Percentiles rank a stretch among this genome's conserved stretches.
Conservation (phyloP, 192 early-diverging fungal genomes). For the Coemansia sp. region DNA sequence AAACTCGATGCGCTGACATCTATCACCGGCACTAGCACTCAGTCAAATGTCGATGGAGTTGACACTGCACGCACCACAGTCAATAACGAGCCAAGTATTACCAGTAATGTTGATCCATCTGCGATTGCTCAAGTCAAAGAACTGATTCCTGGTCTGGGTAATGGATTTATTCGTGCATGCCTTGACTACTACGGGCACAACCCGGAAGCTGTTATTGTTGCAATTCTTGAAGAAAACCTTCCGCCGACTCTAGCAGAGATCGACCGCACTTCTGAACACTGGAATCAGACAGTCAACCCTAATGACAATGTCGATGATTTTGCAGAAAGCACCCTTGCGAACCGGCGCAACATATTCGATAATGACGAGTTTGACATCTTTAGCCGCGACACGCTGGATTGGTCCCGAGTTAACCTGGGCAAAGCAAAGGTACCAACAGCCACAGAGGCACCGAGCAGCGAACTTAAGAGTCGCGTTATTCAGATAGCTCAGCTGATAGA, state of each 20-base stretch:
- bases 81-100: constrained; percentile 22
- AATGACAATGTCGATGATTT: neutral
- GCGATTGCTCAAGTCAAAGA: constrained; percentile 82
- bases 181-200: constrained; percentile 65
- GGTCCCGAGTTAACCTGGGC: constrained; percentile 64
- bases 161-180: constrained; percentile 88
- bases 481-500: constrained; percentile 47
- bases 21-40: constrained; percentile 6
- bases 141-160: constrained; percentile 84
- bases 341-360: constrained; percentile 83
- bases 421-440: constrained; percentile 51
- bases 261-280: constrained; percentile 55
- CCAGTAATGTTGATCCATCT: constrained; percentile 55
- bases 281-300: constrained; percentile 5
- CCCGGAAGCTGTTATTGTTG: constrained; percentile 72
- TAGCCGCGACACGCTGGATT: constrained; percentile 59
- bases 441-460: constrained; percentile 12
- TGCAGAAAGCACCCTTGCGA: constrained; percentile 43
- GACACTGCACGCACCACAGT: constrained; percentile 3
- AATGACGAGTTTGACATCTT: constrained; percentile 94
- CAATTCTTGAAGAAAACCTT: constrained; percentile 73
- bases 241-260: constrained; percentile 64
- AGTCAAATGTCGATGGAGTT: neutral
- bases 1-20: constrained; percentile 11
- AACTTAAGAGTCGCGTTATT: constrained; percentile 37